Evolutionary conservation across 495 filamentous ascomycete species (phyloP).

Genomic region (Saxophila tyrrhenica): DNA sequence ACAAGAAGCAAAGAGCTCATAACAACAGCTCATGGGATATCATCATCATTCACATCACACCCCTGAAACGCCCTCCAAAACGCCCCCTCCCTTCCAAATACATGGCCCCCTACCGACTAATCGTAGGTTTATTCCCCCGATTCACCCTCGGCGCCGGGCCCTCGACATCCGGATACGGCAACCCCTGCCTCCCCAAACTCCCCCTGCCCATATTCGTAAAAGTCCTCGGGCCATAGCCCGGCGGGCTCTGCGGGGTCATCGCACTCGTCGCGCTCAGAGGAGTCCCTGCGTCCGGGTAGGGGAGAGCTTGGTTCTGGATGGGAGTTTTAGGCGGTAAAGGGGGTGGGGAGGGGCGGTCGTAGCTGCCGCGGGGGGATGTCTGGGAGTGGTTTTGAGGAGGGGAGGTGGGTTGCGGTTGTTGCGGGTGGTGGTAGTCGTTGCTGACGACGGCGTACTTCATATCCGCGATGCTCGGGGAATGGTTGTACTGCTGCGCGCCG

Average conservation of each 20-base stretch:
- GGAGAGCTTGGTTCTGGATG: constrained; percentile 31
- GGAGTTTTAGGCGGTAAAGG: constrained; percentile 81
- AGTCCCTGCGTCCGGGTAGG: not conserved
- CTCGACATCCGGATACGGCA: constrained; percentile 72
- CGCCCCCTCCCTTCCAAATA: not conserved
- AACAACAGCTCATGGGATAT: no score
- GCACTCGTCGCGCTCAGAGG: not conserved
- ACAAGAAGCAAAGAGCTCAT: no score
- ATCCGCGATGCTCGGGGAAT: constrained; percentile 24
- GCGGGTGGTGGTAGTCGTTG: not conserved
- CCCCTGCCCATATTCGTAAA: constrained; percentile 25
- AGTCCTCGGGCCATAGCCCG: constrained; percentile 19
- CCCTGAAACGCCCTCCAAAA: not conserved
- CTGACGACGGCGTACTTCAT: constrained; percentile 54
- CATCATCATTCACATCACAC: no score
- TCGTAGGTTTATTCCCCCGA: constrained; percentile 62
- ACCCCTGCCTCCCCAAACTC: constrained; percentile 13
- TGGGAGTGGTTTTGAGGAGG: constrained; percentile 5
- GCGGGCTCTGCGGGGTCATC: constrained; percentile 21
- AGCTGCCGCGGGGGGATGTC: constrained; percentile 28
- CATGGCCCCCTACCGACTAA: constrained; percentile 1
- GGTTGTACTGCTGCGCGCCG: constrained; percentile 29
- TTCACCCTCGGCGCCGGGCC: constrained; percentile 77
- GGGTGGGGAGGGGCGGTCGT: constrained; percentile 44
- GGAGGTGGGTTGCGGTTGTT: not conserved